Evolutionary conservation across 768 basidiomycete genomes (phyloP).

Genomic region (Lactifluus subvellereus): DNA sequence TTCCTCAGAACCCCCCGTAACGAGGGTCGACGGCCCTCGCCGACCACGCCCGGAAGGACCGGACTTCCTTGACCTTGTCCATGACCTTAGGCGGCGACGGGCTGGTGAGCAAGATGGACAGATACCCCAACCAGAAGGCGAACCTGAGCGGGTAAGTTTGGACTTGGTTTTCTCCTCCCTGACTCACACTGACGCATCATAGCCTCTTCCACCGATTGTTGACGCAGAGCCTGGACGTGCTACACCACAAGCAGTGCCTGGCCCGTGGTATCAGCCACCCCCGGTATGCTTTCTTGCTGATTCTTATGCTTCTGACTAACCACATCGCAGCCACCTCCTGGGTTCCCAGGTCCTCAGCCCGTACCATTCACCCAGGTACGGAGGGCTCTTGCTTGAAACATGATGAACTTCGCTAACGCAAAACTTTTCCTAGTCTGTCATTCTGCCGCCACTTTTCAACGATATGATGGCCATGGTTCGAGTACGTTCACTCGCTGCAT

Average conservation of each 20-base stretch:
- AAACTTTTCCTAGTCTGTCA: conserved; percentile 43
- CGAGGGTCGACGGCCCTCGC: background rate
- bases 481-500: conserved; percentile 36
- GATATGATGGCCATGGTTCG: conserved; percentile 64
- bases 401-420: background rate
- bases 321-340: background rate
- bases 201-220: conserved; percentile 3
- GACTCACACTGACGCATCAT: background rate
- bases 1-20: background rate
- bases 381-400: background rate
- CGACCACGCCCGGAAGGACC: background rate
- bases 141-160: conserved; percentile 1
- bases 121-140: background rate
- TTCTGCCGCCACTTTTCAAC: conserved; percentile 57
- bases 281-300: background rate
- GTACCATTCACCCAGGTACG: conserved; percentile 26
- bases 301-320: background rate
- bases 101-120: background rate
- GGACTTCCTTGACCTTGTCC: background rate
- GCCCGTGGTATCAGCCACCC: background rate
- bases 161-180: no score
- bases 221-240: background rate
- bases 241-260: background rate
- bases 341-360: background rate
- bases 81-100: background rate